phyloP scores from a whole-genome alignment of 2,329 filamentous ascomycete species.

The Exophiala spinifera region DNA sequence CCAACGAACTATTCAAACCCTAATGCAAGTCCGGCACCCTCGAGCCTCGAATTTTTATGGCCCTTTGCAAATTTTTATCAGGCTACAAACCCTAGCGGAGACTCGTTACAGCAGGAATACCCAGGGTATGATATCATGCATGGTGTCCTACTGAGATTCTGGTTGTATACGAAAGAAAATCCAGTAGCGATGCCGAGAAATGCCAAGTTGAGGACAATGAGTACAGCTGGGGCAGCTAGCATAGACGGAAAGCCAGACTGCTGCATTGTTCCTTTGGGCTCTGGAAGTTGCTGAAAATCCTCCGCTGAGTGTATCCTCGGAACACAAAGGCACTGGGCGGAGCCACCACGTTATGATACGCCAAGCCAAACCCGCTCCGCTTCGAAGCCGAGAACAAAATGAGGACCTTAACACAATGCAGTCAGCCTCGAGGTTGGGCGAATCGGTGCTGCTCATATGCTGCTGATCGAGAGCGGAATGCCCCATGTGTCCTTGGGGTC shows the following conservation, averaged over 20 bases:
- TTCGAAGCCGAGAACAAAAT: constrained; percentile 11
- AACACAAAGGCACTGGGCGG: background rate
- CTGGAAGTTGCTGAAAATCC: background rate
- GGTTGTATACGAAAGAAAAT: background rate
- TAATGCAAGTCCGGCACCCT: background rate
- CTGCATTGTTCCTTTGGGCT: background rate
- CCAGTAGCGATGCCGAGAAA: background rate
- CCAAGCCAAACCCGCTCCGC: constrained; percentile 11
- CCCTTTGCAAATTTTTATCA: background rate
- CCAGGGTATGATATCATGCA: background rate
- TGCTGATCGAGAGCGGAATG: too few relatives aligned
- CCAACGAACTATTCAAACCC: background rate
- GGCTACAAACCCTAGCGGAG: background rate
- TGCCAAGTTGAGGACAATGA: constrained; percentile 4
- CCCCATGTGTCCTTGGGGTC: background rate
- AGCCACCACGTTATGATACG: background rate
- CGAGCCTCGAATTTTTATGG: background rate
- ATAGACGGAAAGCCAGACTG: too few relatives aligned
- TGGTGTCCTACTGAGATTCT: background rate
- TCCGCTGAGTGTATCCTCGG: background rate
- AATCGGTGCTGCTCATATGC: background rate
- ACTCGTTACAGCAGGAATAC: background rate
- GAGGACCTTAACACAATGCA: constrained; percentile 17
- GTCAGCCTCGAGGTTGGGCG: background rate
- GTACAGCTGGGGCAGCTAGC: too few relatives aligned